phyloP scores from a whole-genome alignment of 2,329 filamentous ascomycete genomes.

The Cercospora citrullina region DNA sequence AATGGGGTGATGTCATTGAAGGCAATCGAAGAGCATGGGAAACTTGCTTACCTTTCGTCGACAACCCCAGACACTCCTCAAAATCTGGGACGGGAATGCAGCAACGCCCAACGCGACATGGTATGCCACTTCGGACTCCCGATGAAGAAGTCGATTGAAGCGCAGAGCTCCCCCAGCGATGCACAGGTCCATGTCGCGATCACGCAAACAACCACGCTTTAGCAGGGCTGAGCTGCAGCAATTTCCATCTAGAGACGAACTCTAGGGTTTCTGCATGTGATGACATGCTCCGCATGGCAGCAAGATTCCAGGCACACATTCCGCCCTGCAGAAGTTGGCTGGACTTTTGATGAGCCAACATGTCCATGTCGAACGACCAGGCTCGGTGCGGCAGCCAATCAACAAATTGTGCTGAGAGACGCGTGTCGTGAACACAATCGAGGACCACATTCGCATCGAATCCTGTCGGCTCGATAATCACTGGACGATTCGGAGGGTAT shows the following conservation, averaged over 20 bases:
- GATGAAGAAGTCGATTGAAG: background rate
- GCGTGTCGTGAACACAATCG: background rate
- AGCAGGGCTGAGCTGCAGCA: background rate
- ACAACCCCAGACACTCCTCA: slow-evolving; percentile 8
- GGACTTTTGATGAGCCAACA: slow-evolving; percentile 7
- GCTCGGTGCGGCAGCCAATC: background rate
- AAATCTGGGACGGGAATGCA: slow-evolving; percentile 12
- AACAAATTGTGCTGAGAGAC: background rate
- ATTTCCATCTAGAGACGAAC: background rate
- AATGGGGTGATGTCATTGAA: slow-evolving; percentile 10
- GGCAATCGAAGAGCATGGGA: slow-evolving; percentile 18
- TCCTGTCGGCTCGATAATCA: background rate
- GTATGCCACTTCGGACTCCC: background rate
- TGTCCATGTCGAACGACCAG: background rate
- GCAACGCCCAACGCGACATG: slow-evolving; percentile 12
- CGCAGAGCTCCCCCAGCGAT: slow-evolving; percentile 2
- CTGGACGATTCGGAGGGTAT: background rate
- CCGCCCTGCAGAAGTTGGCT: background rate
- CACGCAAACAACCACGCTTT: slow-evolving; percentile 10
- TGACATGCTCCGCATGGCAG: slow-evolving; percentile 15
- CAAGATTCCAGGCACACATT: background rate
- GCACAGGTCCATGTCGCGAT: slow-evolving; percentile 2
- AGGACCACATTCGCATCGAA: background rate
- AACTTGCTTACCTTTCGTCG: slow-evolving; percentile 8
- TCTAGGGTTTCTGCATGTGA: background rate